Evolutionary conservation across 176 grass and related monocot genomes (phyloP).

Genomic region (Sorghum bicolor): Sorghum_bicolor_NCBIv3 NC_012870.2:18898001-18898500

Average conservation of each 20-base stretch:
- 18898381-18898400: neutral
- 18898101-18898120: neutral
- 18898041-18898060: slow-evolving; percentile 8
- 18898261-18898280: neutral
- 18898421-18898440: neutral
- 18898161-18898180: neutral
- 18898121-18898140: neutral
- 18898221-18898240: slow-evolving; percentile 13
- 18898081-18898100: neutral
- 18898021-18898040: neutral
- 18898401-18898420: neutral
- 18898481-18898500: slow-evolving; percentile 12
- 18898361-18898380: neutral
- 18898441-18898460: slow-evolving; percentile 1
- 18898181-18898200: neutral
- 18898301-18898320: neutral
- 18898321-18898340: neutral
- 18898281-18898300: neutral
- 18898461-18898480: neutral
- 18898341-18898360: neutral
- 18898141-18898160: neutral
- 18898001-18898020: slow-evolving; percentile 4
- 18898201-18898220: neutral
- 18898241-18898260: neutral
- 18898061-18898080: neutral